Conservation (phyloP, 2,329 filamentous ascomycete genomes). For the Hymenoscyphus occultus region DNA sequence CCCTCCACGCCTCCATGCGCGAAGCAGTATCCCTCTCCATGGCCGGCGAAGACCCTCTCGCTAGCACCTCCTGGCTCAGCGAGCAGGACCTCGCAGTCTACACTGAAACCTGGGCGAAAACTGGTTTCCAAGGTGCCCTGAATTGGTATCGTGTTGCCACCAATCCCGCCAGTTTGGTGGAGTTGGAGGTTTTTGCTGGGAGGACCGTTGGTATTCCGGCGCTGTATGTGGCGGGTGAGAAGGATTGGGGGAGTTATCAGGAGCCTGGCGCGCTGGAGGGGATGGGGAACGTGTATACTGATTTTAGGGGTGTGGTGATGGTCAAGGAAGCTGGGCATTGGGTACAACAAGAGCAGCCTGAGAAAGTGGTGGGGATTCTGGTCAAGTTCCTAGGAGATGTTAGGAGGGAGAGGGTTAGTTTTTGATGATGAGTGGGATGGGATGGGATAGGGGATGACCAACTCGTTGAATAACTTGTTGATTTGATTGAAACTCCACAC, state of each 20-base stretch:
- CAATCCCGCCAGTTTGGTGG: slow-evolving; percentile 43
- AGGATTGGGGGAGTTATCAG: slow-evolving; percentile 69
- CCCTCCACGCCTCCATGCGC: slow-evolving; percentile 54
- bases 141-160: slow-evolving; percentile 67
- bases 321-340: slow-evolving; percentile 65
- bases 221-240: slow-evolving; percentile 57
- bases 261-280: slow-evolving; percentile 50
- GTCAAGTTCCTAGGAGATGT: slow-evolving; percentile 39
- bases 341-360: slow-evolving; percentile 65
- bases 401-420: slow-evolving; percentile 15
- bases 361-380: slow-evolving; percentile 49
- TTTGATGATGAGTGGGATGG: slow-evolving; percentile 3
- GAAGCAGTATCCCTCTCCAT: slow-evolving; percentile 54
- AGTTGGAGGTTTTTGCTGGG: slow-evolving; percentile 58
- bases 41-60: slow-evolving; percentile 47
- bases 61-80: slow-evolving; percentile 49
- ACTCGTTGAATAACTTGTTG: too few species aligned
- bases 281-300: slow-evolving; percentile 49
- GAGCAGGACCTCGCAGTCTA: slow-evolving; percentile 59
- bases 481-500: too few species aligned
- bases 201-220: slow-evolving; percentile 59
- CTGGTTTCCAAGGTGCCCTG: slow-evolving; percentile 62
- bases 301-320: slow-evolving; percentile 51
- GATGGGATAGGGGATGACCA: too few species aligned
- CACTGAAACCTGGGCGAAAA: slow-evolving; percentile 56